Evolutionary conservation across 2,329 filamentous ascomycete species (phyloP), one percentile per base, ranked within the genome.

Genomic region (Fusarium sp.): DNA sequence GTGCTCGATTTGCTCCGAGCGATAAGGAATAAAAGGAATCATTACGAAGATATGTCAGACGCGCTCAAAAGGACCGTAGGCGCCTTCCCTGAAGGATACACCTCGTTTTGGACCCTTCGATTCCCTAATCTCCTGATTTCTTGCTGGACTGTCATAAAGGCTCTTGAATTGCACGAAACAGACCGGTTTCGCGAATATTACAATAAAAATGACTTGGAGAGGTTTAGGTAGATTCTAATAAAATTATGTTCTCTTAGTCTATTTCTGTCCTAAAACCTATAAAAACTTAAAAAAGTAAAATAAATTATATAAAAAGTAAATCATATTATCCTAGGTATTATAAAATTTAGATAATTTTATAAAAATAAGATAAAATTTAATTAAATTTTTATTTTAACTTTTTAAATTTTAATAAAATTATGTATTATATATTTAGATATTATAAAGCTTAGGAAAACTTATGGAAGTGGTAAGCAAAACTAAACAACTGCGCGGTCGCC

Each of bases 11-110:
- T 99, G 22, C 82, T 99, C 20, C 87, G 96, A 3, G 96, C 95
- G 2, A 82, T 99, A 56, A 86, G 96, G 24, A 99, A 99, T 80
- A 99, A 99, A 86, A 92, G 92, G 74, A 97, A 98, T 68, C 96
- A 99, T 76, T 99, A 97, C 77, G 94, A 97, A 75, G 96, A 99
- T 77, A 95, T 99, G 92, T 87, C 92, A 8, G 92, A 94, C 15
- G 82, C 88, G 48, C 86, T 97, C 66, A 95, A 86, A 73, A 82
- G 82, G 63, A 77, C 79, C 30, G 92, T 97, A 0, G 94, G 93
- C 0, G 81, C 89, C 10, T 76, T 95, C 61, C 91, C 93, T 0
- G 90, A 93, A 15, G 93, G 92, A 0, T 97, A 97, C 75, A 81
- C 97, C 44, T 84, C 84, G 13, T 97, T 96, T 75, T 97, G 94